phyloP scores from a whole-genome alignment of 805 yeast genomes.

The Cyberlindnera xylosilytica region DNA sequence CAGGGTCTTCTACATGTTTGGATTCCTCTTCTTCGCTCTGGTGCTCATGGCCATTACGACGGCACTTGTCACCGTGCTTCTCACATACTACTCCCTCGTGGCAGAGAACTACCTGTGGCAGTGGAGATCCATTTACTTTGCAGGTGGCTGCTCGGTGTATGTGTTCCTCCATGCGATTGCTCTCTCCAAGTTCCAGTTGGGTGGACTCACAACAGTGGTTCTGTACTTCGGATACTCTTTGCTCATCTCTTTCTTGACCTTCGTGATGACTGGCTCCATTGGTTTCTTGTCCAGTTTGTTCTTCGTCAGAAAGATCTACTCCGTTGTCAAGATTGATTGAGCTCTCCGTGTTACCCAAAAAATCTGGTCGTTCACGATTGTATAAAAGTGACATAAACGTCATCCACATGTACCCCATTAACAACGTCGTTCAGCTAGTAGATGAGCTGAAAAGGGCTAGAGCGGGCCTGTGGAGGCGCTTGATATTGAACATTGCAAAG shows the following conservation, averaged over 20 bases:
- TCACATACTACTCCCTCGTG: slow-evolving; percentile 81
- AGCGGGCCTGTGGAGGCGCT: too few species aligned
- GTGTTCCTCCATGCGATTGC: slow-evolving; percentile 80
- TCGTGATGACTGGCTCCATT: slow-evolving; percentile 82
- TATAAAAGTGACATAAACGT: too few species aligned
- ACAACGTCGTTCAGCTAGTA: too few species aligned
- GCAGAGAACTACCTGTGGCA: slow-evolving; percentile 96
- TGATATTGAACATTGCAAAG: too few species aligned
- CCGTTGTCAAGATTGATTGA: slow-evolving; percentile 81
- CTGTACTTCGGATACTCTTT: slow-evolving; percentile 81
- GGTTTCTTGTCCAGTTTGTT: slow-evolving; percentile 75
- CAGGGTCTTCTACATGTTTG: slow-evolving; percentile 95
- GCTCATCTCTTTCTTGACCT: slow-evolving; percentile 65
- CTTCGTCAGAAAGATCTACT: slow-evolving; percentile 76
- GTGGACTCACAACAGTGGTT: slow-evolving; percentile 71
- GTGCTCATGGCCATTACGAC: slow-evolving; percentile 80
- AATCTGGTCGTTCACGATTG: too few species aligned
- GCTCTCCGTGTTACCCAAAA: too few species aligned
- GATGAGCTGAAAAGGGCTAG: too few species aligned
- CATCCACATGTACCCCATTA: too few species aligned
- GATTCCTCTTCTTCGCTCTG: slow-evolving; percentile 87
- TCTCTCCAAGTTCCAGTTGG: slow-evolving; percentile 65
- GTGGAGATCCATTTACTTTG: slow-evolving; percentile 84
- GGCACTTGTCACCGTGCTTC: slow-evolving; percentile 71
- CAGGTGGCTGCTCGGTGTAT: slow-evolving; percentile 87